A percentile compares a stretch with the other conserved stretches of the same genome.
These are phyloP conservation scores for Cryphonectria naterciae DNA, from an alignment of 2,329 filamentous ascomycete genomes.

Conservation along the genomic window DNA sequence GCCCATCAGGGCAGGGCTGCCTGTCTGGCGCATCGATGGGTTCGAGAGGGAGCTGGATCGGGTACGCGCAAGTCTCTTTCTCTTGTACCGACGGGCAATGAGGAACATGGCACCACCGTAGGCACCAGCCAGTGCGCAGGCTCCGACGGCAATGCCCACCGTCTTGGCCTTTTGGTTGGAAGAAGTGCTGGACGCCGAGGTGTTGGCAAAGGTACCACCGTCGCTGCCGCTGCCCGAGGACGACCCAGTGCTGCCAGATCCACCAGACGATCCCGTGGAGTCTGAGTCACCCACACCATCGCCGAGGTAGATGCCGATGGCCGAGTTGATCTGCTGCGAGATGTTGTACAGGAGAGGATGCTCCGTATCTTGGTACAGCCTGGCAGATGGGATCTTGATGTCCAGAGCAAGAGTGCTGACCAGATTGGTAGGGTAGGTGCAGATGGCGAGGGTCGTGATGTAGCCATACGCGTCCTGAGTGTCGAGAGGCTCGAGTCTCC, in stretches of 20 bases:
- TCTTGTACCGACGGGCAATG: slow-evolving; percentile 86
- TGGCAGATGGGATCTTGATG: slow-evolving; percentile 68
- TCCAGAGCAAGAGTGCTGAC: slow-evolving; percentile 28
- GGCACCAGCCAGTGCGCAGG: slow-evolving; percentile 77
- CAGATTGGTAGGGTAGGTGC: slow-evolving; percentile 54
- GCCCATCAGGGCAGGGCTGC: slow-evolving; percentile 70
- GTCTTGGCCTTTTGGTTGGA: slow-evolving; percentile 66
- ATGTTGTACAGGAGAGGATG: slow-evolving; percentile 67
- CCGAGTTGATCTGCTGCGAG: slow-evolving; percentile 80
- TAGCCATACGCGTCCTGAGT: slow-evolving; percentile 71
- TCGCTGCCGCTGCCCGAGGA: slow-evolving; percentile 38
- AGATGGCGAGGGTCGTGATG: slow-evolving; percentile 73
- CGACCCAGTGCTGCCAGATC: slow-evolving; percentile 44
- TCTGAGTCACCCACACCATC: slow-evolving; percentile 43
- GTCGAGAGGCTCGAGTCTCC: slow-evolving; percentile 75
- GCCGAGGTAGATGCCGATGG: slow-evolving; percentile 68
- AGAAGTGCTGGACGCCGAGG: slow-evolving; percentile 45
- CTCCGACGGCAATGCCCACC: slow-evolving; percentile 74
- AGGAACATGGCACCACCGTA: slow-evolving; percentile 96
- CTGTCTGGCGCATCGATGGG: slow-evolving; percentile 58
- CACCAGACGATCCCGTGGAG: slow-evolving; percentile 39
- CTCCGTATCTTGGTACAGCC: slow-evolving; percentile 72
- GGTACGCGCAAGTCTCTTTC: slow-evolving; percentile 77
- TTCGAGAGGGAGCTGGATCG: slow-evolving; percentile 74
- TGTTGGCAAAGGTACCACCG: slow-evolving; percentile 40